Conservation (phyloP, 331 rosid species). For the Phaseolus coccineus region DNA sequence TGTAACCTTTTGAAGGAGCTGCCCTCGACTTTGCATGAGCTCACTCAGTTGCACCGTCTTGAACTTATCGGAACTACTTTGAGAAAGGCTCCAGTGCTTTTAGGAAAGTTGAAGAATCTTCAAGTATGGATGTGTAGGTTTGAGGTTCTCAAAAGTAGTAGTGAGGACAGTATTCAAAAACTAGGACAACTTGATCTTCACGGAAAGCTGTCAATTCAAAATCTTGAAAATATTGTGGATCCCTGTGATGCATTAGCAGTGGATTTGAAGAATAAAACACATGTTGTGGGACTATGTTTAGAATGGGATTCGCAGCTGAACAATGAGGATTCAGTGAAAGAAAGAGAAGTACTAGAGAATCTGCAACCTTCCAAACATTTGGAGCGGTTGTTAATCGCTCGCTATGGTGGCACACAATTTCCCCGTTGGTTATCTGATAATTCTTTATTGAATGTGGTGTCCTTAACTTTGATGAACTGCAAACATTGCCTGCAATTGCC, state of each 20-base stretch:
- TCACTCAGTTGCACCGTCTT: background rate
- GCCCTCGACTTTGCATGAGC: background rate
- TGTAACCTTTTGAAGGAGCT: background rate
- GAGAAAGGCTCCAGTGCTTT: background rate
- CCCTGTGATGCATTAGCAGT: background rate
- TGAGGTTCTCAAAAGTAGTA: background rate
- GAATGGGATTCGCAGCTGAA: background rate
- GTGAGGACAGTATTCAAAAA: background rate
- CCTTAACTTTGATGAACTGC: background rate
- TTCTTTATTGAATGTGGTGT: background rate
- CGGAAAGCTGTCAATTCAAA: background rate
- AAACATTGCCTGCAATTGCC: background rate
- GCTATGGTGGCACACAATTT: background rate
- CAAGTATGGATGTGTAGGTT: background rate
- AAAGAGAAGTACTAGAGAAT: background rate
- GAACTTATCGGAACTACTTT: background rate
- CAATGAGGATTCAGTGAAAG: background rate
- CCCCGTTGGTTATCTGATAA: background rate
- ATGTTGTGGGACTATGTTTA: background rate
- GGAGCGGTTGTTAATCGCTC: background rate
- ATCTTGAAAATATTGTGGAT: background rate
- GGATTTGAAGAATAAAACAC: background rate
- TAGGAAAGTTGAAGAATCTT: conserved; percentile 3
- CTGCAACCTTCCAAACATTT: background rate
- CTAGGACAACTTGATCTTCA: background rate